phyloP scores from a whole-genome alignment of 2,329 filamentous ascomycete species.

The Neonectria ditissima region DNA sequence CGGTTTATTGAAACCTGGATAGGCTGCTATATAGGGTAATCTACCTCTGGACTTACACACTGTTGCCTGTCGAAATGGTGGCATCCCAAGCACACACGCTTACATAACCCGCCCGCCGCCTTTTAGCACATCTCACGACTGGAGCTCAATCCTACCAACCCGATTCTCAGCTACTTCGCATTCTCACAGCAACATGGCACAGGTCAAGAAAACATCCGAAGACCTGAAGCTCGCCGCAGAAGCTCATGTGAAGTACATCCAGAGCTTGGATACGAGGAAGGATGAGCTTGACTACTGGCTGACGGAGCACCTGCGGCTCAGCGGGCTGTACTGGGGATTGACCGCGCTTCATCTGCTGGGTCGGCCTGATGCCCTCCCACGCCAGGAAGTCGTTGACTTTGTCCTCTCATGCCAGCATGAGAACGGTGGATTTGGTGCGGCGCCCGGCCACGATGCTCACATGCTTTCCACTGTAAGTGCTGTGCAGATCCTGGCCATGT shows the following conservation, averaged over 20 bases:
- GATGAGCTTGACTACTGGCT: conserved; percentile 98
- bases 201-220: conserved; percentile 45
- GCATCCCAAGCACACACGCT: background rate
- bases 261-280: conserved; percentile 89
- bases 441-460: conserved; percentile 93
- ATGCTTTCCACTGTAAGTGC: conserved; percentile 97
- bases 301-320: conserved; percentile 94
- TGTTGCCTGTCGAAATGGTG: conserved; percentile 1
- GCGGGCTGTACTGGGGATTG: conserved; percentile 96
- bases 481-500: conserved; percentile 89
- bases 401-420: conserved; percentile 95
- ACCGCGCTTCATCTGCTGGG: conserved; percentile 88
- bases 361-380: conserved; percentile 83
- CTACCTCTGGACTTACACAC: background rate
- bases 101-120: conserved; percentile 8
- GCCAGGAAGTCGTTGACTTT: conserved; percentile 86
- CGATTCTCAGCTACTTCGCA: conserved; percentile 12
- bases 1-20: too few relatives aligned
- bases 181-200: conserved; percentile 46
- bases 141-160: conserved; percentile 18
- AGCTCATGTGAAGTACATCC: conserved; percentile 89
- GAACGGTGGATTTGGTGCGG: conserved; percentile 91
- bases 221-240: conserved; percentile 62
- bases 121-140: conserved; percentile 17
- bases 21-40: too few relatives aligned